Evolutionary conservation across 495 filamentous ascomycete genomes (phyloP).

Genomic region (Aspergillus leporis): DNA sequence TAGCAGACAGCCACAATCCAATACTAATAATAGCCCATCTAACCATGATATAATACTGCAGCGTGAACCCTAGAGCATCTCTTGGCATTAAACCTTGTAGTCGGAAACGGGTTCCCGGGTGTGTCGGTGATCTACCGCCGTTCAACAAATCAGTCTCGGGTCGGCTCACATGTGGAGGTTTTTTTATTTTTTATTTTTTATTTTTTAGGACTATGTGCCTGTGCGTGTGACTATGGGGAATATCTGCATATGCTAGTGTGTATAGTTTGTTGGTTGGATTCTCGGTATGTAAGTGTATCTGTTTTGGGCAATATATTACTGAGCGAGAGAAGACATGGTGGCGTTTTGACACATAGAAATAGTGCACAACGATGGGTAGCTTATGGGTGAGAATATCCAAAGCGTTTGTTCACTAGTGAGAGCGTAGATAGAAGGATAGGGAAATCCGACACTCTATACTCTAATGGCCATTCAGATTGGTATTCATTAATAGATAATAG

Average conservation of each 20-base stretch:
- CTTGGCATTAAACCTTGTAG: background rate
- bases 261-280: background rate
- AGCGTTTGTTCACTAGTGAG: no score
- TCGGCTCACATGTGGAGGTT: background rate
- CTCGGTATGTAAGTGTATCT: no score
- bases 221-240: background rate
- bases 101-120: slow-evolving; percentile 13
- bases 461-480: background rate
- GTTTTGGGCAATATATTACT: no score
- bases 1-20: background rate
- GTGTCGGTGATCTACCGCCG: background rate
- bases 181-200: no score
- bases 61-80: background rate
- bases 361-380: no score
- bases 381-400: no score
- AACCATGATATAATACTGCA: background rate
- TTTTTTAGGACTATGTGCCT: background rate
- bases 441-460: background rate
- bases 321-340: no score
- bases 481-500: background rate
- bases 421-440: no score
- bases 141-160: background rate
- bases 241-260: background rate
- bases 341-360: no score
- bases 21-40: background rate